These are phyloP conservation scores for Vicia faba DNA, from an alignment of 306 rosid species.

Conservation along the genomic window DNA sequence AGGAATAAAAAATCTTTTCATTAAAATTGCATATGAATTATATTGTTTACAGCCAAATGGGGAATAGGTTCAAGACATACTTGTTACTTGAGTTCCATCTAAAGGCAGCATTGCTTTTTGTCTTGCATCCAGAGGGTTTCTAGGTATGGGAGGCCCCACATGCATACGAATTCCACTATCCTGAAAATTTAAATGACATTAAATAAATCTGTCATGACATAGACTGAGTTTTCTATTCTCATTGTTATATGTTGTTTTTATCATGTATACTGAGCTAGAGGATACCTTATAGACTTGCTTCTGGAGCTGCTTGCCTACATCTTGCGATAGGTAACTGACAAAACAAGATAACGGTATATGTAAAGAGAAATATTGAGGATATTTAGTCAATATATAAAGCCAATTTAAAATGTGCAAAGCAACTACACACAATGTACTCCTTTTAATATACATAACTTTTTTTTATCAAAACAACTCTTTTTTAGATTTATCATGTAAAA, in stretches of 20 bases:
- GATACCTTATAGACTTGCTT: conserved; percentile 34
- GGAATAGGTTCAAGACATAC: conserved; percentile 42
- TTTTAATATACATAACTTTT: not conserved
- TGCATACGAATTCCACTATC: conserved; percentile 36
- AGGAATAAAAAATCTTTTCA: not conserved
- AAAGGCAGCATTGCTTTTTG: conserved; percentile 24
- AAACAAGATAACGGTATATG: conserved; percentile 27
- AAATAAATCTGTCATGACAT: conserved; percentile 23
- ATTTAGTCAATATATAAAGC: not conserved
- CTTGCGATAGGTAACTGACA: conserved; percentile 40
- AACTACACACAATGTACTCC: conserved; percentile 10
- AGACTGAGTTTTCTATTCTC: conserved; percentile 25
- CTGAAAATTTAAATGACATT: conserved; percentile 38
- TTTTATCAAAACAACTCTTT: not conserved
- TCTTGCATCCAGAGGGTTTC: not conserved
- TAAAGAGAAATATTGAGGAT: not conserved
- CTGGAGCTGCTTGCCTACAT: conserved; percentile 28
- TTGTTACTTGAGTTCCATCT: conserved; percentile 37
- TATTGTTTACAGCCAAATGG: not conserved
- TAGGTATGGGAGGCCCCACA: conserved; percentile 11
- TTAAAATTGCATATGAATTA: conserved; percentile 10
- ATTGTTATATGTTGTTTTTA: conserved; percentile 4
- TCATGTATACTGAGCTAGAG: not conserved
- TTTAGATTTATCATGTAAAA: too few relatives aligned
- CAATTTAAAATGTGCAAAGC: conserved; percentile 16